Percentiles rank a stretch among this genome's conserved stretches.
Evolutionary conservation across 306 rosid genomes (phyloP).

Genomic region (Lathyrus tuberosus): DNA sequence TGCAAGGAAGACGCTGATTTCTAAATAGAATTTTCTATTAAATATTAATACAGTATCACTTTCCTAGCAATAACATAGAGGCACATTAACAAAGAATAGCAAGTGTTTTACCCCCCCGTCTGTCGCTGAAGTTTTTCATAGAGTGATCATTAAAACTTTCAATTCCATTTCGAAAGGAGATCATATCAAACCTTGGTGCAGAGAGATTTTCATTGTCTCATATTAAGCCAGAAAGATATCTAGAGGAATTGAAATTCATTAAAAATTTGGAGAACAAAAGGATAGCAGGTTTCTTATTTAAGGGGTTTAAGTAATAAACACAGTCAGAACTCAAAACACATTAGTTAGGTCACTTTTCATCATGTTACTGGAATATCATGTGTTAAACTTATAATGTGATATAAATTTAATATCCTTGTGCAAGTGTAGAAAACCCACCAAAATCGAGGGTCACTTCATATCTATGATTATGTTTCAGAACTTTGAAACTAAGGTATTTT

Average conservation of each 20-base stretch:
- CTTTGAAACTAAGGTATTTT: constrained; percentile 7
- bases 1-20: constrained; percentile 25
- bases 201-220: background rate
- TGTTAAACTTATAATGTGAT: background rate
- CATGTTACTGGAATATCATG: background rate
- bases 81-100: background rate
- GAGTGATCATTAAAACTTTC: background rate
- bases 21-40: constrained; percentile 19
- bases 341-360: background rate
- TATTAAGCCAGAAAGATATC: constrained; percentile 6
- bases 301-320: background rate
- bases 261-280: constrained; percentile 5
- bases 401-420: background rate
- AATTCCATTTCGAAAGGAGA: background rate
- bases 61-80: constrained; percentile 14
- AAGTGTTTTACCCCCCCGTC: background rate
- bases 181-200: background rate
- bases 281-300: background rate
- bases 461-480: background rate
- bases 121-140: background rate
- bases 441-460: background rate
- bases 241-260: background rate
- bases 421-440: constrained; percentile 1
- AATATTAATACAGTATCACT: background rate
- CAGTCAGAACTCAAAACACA: background rate